Evolutionary conservation across 1,139 yeast species (phyloP), one percentile per base, ranked within the genome.

Genomic region (Maudiozyma humilis): DNA sequence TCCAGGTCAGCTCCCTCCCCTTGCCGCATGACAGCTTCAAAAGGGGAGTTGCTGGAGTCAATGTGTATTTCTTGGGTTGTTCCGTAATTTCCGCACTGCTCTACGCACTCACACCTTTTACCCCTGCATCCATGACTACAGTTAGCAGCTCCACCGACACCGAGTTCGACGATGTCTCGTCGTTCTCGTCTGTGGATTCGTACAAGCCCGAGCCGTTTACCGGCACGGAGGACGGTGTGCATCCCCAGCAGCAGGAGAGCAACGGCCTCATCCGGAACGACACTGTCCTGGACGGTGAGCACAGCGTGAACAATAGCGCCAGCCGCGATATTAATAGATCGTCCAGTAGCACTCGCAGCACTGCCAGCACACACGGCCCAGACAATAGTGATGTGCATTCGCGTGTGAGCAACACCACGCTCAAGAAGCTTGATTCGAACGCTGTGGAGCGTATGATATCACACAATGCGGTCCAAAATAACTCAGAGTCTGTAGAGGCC

Each of bases 401-500:
- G n/a, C 44, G 44, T 19, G 41, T 42, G 15, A 55, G 59, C 42
- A 40, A 41, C 14, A 40, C 38, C 38, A 56, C 59, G 6, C 33
- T 53, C 15, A 40, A 44, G 27, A 48, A 47, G 33, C 30, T 41
- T 13, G 50, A 47, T 37, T 49, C 58, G n/a, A 46, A 48, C 30
- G 48, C 45, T 2, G 49, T 57, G 4, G 62, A 57, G 19, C 47
- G 48, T 34, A 51, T 48, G 6, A 48, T 55, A 4, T 50, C 57
- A 3, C 49, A 47, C 16, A 57, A 55, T 41, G 54, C 52, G 1
- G 20, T 51, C 7, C 44, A 51, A 13, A 52, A 52, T 16, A 54
- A 51, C 25, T 51, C 53, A 2, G 63, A 59, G 27, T 56, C 58
- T 13, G 47, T 52, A 10, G 61, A 59, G 32, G 49, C 62, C 1